These are phyloP conservation scores for Aspergillus aculeatus DNA, from an alignment of 2,329 filamentous ascomycete species.

Conservation along the genomic window DNA sequence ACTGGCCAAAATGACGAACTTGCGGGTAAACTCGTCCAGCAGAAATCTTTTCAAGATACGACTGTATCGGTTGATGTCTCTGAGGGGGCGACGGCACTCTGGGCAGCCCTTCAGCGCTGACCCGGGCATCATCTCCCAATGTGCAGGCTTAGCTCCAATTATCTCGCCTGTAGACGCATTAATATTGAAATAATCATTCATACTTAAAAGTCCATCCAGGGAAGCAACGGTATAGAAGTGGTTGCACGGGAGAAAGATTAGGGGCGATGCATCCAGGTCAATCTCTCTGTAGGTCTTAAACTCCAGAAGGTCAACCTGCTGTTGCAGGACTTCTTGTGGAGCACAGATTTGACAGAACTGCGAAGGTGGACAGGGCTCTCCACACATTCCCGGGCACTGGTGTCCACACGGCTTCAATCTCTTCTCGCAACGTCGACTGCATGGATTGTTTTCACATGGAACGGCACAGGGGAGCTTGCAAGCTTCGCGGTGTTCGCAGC, in stretches of 20 bases:
- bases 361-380: constrained; percentile 16
- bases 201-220: constrained; percentile 12
- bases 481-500: constrained; percentile 12
- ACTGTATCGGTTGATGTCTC: constrained; percentile 17
- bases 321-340: background rate
- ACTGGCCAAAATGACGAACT: constrained; percentile 10
- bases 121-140: background rate
- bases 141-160: background rate
- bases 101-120: constrained; percentile 8
- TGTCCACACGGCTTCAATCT: constrained; percentile 15
- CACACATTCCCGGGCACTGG: constrained; percentile 19
- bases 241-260: constrained; percentile 14
- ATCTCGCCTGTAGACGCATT: background rate
- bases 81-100: constrained; percentile 13
- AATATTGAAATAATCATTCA: constrained; percentile 11
- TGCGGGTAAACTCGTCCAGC: constrained; percentile 15
- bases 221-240: constrained; percentile 15
- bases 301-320: constrained; percentile 7
- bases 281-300: constrained; percentile 11
- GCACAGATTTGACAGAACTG: constrained; percentile 11
- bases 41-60: constrained; percentile 12
- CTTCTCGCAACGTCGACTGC: constrained; percentile 14
- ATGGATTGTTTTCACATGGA: constrained; percentile 18
- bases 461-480: constrained; percentile 20
- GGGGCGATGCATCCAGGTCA: constrained; percentile 10